Evolutionary conservation across 345 rosid genomes (phyloP).

Genomic region (Atalantia buxifolia): DNA sequence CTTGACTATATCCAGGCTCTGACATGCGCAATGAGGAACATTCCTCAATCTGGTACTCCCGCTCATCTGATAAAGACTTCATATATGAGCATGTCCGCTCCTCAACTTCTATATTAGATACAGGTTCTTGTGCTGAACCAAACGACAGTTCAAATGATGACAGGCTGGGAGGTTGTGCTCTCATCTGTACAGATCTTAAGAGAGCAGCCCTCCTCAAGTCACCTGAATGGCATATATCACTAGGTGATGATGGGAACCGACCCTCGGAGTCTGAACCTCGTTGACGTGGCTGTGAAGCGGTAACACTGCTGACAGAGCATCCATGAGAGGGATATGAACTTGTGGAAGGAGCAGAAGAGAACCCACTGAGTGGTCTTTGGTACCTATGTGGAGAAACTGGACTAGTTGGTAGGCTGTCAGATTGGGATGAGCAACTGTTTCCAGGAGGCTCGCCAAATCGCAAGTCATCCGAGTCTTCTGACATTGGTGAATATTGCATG

Average conservation of each 20-base stretch:
- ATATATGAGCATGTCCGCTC: constrained; percentile 53
- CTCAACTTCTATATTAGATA: constrained; percentile 46
- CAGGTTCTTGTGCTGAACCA: constrained; percentile 52
- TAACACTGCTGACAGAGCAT: constrained; percentile 17
- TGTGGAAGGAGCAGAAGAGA: constrained; percentile 36
- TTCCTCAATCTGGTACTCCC: constrained; percentile 52
- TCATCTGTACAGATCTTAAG: constrained; percentile 93
- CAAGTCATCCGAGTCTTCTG: constrained; percentile 81
- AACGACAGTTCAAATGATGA: constrained; percentile 40
- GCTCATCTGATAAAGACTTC: constrained; percentile 66
- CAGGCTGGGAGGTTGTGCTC: constrained; percentile 61
- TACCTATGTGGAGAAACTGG: constrained; percentile 81
- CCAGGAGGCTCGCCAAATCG: constrained; percentile 54
- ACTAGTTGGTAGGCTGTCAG: constrained; percentile 77
- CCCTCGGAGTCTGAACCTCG: constrained; percentile 90
- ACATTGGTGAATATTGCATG: constrained; percentile 91
- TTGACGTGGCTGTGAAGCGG: constrained; percentile 57
- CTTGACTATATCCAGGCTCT: constrained; percentile 36
- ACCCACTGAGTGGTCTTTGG: constrained; percentile 53
- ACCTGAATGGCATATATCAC: constrained; percentile 95
- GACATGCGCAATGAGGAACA: constrained; percentile 44
- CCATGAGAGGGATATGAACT: constrained; percentile 36
- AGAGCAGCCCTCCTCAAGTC: constrained; percentile 90
- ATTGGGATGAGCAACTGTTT: constrained; percentile 53
- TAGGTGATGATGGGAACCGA: constrained; percentile 93